phyloP scores from a whole-genome alignment of 2,329 filamentous ascomycete species.

The Colletotrichum noveboracense region DNA sequence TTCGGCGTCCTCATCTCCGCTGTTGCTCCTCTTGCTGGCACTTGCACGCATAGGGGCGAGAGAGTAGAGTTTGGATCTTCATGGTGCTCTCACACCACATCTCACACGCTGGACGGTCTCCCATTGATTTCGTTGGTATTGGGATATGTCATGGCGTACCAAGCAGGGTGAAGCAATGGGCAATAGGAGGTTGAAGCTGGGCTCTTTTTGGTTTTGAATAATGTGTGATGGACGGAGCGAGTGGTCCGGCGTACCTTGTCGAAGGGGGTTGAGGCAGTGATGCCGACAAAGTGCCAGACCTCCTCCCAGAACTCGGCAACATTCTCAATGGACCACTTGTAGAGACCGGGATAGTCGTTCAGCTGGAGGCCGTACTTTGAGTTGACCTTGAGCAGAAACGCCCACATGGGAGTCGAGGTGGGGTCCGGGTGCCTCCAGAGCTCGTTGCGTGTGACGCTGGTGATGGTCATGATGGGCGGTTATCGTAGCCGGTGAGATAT shows the following conservation, averaged over 20 bases:
- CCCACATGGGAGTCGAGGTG: conserved; percentile 71
- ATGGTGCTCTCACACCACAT: neutral
- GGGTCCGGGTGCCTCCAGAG: conserved; percentile 78
- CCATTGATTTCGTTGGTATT: neutral
- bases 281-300: conserved; percentile 81
- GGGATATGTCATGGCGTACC: conserved; percentile 3
- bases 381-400: conserved; percentile 74
- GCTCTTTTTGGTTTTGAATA: neutral
- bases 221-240: neutral
- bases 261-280: conserved; percentile 71
- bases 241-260: conserved; percentile 50
- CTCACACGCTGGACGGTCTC: neutral
- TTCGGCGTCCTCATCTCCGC: neutral
- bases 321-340: conserved; percentile 83
- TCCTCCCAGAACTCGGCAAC: conserved; percentile 83
- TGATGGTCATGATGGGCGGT: conserved; percentile 18
- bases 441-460: conserved; percentile 39
- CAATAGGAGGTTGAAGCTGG: neutral
- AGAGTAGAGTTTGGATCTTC: neutral
- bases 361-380: conserved; percentile 68
- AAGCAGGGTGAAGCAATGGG: conserved; percentile 3
- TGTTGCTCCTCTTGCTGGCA: neutral
- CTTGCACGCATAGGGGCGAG: neutral
- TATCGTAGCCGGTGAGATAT: neutral
- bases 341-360: conserved; percentile 74